Conservation (phyloP, 2,329 filamentous ascomycete species). For the Penicillium sp. region DNA sequence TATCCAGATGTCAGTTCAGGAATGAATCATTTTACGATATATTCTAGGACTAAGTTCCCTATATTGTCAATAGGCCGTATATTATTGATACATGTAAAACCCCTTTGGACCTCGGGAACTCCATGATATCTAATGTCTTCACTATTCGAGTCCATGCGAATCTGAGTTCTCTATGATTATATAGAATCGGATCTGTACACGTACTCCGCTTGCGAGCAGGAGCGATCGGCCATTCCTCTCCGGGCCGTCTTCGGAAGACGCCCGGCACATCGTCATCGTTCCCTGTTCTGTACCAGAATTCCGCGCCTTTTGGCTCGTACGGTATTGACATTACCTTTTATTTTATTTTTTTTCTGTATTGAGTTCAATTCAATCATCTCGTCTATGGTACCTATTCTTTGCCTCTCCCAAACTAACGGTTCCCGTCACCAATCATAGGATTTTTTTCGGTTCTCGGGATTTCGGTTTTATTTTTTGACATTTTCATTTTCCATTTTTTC, state of each 20-base stretch:
- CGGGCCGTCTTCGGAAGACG: conserved; percentile 16
- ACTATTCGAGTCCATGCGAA: no score
- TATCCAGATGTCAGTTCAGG: background rate
- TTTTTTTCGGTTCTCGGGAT: background rate
- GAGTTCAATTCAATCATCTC: background rate
- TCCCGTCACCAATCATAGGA: background rate
- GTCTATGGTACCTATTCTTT: background rate
- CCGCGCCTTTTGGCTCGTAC: conserved; percentile 6
- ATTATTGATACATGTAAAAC: no score
- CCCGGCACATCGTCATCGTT: conserved; percentile 16
- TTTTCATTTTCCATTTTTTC: conserved; percentile 9
- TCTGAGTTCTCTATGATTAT: background rate
- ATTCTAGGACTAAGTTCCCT: background rate
- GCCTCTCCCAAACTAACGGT: background rate
- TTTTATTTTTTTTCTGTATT: conserved; percentile 7
- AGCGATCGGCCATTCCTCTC: conserved; percentile 9
- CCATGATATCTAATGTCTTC: no score
- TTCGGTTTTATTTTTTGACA: conserved; percentile 1
- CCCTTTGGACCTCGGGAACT: no score
- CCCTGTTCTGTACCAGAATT: background rate
- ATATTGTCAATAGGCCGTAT: no score
- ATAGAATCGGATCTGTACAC: background rate
- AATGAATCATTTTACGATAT: background rate
- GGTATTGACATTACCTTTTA: conserved; percentile 5
- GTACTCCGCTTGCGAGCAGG: conserved; percentile 3